A percentile compares a stretch with the other conserved stretches of the same genome.
Evolutionary conservation across 495 filamentous ascomycete species (phyloP).

Genomic region (Cenococcum geophilum): DNA sequence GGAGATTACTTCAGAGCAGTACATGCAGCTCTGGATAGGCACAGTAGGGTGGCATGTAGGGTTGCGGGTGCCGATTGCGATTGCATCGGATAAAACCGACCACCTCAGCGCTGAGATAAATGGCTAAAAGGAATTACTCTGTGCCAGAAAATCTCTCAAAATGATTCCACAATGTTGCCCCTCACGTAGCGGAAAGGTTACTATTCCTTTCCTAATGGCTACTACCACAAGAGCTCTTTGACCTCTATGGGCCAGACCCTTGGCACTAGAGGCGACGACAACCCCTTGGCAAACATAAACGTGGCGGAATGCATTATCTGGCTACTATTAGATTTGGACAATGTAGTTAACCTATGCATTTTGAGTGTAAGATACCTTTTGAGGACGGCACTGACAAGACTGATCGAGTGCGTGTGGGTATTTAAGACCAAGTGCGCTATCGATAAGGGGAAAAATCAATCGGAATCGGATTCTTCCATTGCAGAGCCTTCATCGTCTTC

Average conservation of each 20-base stretch:
- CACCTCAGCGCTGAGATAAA: background rate
- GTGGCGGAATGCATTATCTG: constrained; percentile 3
- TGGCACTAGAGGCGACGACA: background rate
- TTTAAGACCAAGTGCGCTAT: background rate
- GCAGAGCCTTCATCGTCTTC: constrained; percentile 6
- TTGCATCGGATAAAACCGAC: background rate
- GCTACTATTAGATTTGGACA: constrained; percentile 6
- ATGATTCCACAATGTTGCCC: too few relatives aligned
- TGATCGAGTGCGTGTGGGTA: background rate
- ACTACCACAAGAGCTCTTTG: too few relatives aligned
- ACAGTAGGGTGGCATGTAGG: constrained; percentile 21
- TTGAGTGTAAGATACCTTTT: constrained; percentile 7
- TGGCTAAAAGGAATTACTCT: too few relatives aligned
- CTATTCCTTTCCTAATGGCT: too few relatives aligned
- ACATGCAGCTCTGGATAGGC: constrained; percentile 27
- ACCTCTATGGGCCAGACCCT: background rate
- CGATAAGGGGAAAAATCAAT: background rate
- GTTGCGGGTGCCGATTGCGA: constrained; percentile 17
- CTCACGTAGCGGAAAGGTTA: too few relatives aligned
- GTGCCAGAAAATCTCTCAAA: too few relatives aligned
- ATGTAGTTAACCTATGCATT: constrained; percentile 6
- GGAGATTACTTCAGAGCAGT: constrained; percentile 15
- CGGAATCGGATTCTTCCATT: constrained; percentile 12
- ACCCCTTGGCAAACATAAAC: background rate
- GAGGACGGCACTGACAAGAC: background rate